Evolutionary conservation across 352 stramenopile genomes (phyloP), one percentile per base, ranked within the genome.

Genomic region (Phytophthora foliorum): DNA sequence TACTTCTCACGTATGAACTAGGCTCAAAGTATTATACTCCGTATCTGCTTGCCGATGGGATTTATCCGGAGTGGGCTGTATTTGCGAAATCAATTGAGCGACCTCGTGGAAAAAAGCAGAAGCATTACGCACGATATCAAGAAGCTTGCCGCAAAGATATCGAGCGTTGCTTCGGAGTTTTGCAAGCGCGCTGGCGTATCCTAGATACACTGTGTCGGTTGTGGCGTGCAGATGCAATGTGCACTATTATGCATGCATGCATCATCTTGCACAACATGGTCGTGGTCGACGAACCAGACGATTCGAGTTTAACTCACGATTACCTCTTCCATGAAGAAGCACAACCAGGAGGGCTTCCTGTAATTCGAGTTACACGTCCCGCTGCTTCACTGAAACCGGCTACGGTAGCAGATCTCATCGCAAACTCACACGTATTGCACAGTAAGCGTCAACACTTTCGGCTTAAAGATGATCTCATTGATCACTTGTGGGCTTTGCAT

Each of bases 181-280:
- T 62, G 2, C 42, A 62, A 38, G 56, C 54, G 7, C 46, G 54
- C 1, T 71, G 48, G 25, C 41, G 41, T 13, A 71, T 71, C 27
- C 22, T 71, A 0, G 46, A 63, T 5, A 51, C 21, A 19, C n/a
- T n/a, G n/a, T n/a, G n/a, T n/a, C n/a, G n/a, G n/a, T n/a, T n/a
- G n/a, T n/a, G n/a, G n/a, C n/a, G n/a, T n/a, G n/a, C n/a, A n/a
- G n/a, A n/a, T n/a, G n/a, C n/a, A n/a, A n/a, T n/a, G n/a, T n/a
- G n/a, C n/a, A n/a, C n/a, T n/a, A n/a, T n/a, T n/a, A 22, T 64
- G 27, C 57, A 56, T 56, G 63, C 54, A 29, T 64, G 53, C 22
- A 34, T 59, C 22, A 59, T 57, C 13, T 19, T 59, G 9, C 54
- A 70, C 39, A 70, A 70, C n/a, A 64, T 61, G 48, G 63, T 69